These are phyloP conservation scores for Cystobasidiaceae sp. DNA, from an alignment of 1,284 basidiomycete species.

Conservation along the genomic window DNA sequence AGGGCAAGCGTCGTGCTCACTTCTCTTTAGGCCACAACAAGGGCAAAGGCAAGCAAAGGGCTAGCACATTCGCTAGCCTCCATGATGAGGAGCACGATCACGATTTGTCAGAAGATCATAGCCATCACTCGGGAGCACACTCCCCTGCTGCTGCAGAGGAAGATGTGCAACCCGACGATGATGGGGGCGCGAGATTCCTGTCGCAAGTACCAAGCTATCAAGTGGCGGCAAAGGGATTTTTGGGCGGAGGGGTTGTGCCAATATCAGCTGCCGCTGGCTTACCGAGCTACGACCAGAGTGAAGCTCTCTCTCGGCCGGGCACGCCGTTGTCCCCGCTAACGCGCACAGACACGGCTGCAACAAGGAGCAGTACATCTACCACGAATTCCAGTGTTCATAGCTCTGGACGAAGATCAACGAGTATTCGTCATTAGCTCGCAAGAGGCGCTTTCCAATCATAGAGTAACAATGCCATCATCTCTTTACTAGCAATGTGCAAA, in stretches of 20 bases:
- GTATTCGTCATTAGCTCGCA: no score
- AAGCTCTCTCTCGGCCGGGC: slow-evolving; percentile 12
- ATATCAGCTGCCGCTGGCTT: slow-evolving; percentile 48
- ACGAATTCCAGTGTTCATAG: no score
- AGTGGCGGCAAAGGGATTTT: slow-evolving; percentile 70
- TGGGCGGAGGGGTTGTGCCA: slow-evolving; percentile 77
- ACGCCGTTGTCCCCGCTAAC: slow-evolving; percentile 2
- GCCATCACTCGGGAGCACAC: slow-evolving; percentile 5
- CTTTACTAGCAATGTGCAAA: background rate
- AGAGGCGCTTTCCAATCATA: background rate
- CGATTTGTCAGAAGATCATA: slow-evolving; percentile 9
- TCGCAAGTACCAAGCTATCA: slow-evolving; percentile 69
- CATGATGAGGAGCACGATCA: slow-evolving; percentile 7
- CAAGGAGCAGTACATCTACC: slow-evolving; percentile 3
- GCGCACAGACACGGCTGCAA: slow-evolving; percentile 2
- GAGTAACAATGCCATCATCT: background rate
- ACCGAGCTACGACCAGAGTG: slow-evolving; percentile 31
- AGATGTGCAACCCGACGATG: background rate
- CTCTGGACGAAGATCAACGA: no score
- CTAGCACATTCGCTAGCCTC: slow-evolving; percentile 4
- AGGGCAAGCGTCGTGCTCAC: slow-evolving; percentile 10
- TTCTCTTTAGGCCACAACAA: slow-evolving; percentile 5
- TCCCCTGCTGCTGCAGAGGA: background rate
- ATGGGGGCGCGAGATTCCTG: slow-evolving; percentile 36
- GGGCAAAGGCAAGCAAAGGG: slow-evolving; percentile 17